Base-by-base conservation (phyloP, 1,139 yeast genomes). In the Suhomyces guaymorum region DNA sequence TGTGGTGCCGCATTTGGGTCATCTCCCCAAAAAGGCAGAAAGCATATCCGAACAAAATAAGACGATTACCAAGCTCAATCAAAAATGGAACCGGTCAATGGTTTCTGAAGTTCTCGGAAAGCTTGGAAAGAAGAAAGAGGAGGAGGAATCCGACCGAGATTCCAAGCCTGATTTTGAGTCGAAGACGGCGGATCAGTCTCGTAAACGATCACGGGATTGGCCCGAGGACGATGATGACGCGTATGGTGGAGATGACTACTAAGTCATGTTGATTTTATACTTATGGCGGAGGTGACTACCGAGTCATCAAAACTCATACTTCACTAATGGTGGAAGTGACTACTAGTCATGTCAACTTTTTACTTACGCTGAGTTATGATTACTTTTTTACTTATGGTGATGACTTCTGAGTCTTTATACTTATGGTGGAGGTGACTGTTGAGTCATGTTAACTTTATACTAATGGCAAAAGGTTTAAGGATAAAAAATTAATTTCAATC, bases 21-120 rank as follows among this genome's bases (percentile, higher is more conserved):
- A 38, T 19, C 29, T 19, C 16, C 15, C 34, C 15, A 28, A 36
- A 10, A 24, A 29, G 17, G 5, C 14, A 23, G 25, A 23, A 23
- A 23, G 25, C 25, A 10, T 56, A 8, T 44, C 45, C 7, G 59
- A 59, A 31, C 73, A 66, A 37, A 64, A 62, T 41, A 59, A 61
- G 33, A 52, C 66, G 30, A 59, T 69, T 18, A 56, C 54, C 25
- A 55, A 65, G 46, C 49, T 66, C 31, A 67, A 66, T 42, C 56
- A 59, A 26, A 63, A 60, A 38, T 65, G 73, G 73, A 66, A 64
- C 44, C 58, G 57, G 40, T 42, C 57, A 5, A 39, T 43, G 26
- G 33, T 28, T 19, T 22, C 32, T 3, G 34, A 38, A n/a, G 25
- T 14, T 7, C 32, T 26, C 4, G 34, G 34, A 5, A 38, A 38